Evolutionary conservation across 2,329 filamentous ascomycete genomes (phyloP).

Genomic region (Daldinia eschscholtzii): DNA sequence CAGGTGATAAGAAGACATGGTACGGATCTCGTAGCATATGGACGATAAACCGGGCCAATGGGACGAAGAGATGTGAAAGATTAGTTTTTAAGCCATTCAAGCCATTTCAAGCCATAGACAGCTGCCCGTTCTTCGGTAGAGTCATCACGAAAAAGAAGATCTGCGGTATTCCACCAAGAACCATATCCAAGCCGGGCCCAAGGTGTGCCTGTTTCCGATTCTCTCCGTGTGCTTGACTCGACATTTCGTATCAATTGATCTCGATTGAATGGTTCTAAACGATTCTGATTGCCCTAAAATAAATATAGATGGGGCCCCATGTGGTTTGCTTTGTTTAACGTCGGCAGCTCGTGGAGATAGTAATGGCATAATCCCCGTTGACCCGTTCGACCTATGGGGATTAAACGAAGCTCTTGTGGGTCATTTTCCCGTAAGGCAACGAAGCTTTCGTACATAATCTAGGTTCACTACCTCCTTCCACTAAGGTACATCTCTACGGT

Average conservation of each 20-base stretch:
- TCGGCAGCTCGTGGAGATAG: conserved; percentile 27
- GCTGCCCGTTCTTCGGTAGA: conserved; percentile 25
- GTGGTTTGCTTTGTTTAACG: conserved; percentile 24
- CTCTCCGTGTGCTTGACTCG: conserved; percentile 13
- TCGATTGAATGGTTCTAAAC: not conserved
- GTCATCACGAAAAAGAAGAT: not conserved
- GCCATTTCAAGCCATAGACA: conserved; percentile 16
- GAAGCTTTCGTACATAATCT: conserved; percentile 3
- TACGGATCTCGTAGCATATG: conserved; percentile 10
- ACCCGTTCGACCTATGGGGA: conserved; percentile 8
- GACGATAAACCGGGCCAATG: conserved; percentile 33
- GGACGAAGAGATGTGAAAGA: not conserved
- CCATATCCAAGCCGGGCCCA: not conserved
- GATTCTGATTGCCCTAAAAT: conserved; percentile 10
- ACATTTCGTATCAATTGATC: conserved; percentile 20
- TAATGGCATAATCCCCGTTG: conserved; percentile 23
- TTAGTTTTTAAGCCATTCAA: not conserved
- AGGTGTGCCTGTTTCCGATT: conserved; percentile 7
- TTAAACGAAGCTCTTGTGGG: conserved; percentile 36
- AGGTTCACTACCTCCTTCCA: not conserved
- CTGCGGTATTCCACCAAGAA: not conserved
- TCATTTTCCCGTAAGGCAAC: conserved; percentile 9
- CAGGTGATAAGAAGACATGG: conserved; percentile 30
- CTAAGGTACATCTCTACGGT: no score
- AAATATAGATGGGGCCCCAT: conserved; percentile 13